A percentile compares a stretch with the other conserved stretches of the same genome.
phyloP scores from a whole-genome alignment of 345 rosid species.

The Hypericum androsaemum region DNA sequence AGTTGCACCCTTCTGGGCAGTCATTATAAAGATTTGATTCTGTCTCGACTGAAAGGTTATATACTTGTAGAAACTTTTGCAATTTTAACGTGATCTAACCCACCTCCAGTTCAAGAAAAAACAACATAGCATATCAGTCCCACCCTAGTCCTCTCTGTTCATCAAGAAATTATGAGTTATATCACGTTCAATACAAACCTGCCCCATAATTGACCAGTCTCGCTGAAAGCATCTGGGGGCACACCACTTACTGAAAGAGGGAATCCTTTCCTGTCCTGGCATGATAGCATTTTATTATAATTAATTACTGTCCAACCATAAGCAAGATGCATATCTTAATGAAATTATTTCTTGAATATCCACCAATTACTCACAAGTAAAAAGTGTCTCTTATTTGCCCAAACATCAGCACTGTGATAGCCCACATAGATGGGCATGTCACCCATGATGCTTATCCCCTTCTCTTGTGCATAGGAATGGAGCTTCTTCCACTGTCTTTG shows the following conservation, averaged over 20 bases:
- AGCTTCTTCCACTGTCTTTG: conserved; percentile 94
- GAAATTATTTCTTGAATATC: conserved; percentile 1
- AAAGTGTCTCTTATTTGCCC: conserved; percentile 91
- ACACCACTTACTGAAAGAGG: conserved; percentile 85
- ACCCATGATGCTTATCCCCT: conserved; percentile 87
- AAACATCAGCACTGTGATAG: conserved; percentile 95
- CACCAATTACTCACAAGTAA: conserved; percentile 50
- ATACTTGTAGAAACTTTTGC: too few relatives aligned
- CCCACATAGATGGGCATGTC: conserved; percentile 98
- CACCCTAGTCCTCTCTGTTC: too few relatives aligned
- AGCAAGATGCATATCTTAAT: not conserved
- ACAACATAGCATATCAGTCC: too few relatives aligned
- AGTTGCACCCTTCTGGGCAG: too few relatives aligned
- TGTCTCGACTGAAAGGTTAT: too few relatives aligned
- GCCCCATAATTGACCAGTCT: conserved; percentile 92
- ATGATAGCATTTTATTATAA: conserved; percentile 10
- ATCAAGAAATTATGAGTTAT: too few relatives aligned
- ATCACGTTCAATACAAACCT: conserved; percentile 36
- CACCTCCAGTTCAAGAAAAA: too few relatives aligned
- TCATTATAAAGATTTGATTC: too few relatives aligned
- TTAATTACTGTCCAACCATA: conserved; percentile 7
- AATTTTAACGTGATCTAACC: too few relatives aligned
- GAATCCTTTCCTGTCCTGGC: conserved; percentile 74
- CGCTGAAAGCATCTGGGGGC: conserved; percentile 95
- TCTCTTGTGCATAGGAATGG: conserved; percentile 51